A percentile compares a stretch with the other conserved stretches of the same genome.
These are phyloP conservation scores for Apiospora arundinis DNA, from an alignment of 2,329 filamentous ascomycete genomes.

Conservation along the genomic window DNA sequence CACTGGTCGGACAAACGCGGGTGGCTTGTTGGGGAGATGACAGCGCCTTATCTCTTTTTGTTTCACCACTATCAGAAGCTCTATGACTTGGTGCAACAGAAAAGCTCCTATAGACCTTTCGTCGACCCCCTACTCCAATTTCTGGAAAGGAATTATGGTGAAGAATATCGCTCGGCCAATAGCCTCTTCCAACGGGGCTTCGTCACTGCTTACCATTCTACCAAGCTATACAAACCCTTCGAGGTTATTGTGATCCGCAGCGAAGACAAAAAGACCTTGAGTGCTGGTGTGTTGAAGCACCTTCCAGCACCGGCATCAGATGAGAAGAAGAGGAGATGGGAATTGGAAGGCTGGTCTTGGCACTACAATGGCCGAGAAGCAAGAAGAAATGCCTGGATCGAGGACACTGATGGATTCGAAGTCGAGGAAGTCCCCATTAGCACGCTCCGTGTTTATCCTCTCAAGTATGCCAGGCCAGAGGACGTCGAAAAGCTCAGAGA, in stretches of 20 bases:
- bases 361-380: background rate
- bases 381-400: background rate
- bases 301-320: background rate
- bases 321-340: background rate
- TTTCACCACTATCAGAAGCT: constrained; percentile 9
- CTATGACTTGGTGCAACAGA: background rate
- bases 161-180: background rate
- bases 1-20: rapidly evolving
- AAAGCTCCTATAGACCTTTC: background rate
- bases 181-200: background rate
- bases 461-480: background rate
- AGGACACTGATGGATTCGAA: background rate
- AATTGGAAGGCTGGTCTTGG: background rate
- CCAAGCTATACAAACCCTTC: constrained; percentile 2
- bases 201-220: background rate
- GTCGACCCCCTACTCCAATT: background rate
- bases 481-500: background rate
- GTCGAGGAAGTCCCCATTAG: background rate
- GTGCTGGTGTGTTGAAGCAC: background rate
- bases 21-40: background rate
- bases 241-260: background rate
- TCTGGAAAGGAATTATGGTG: background rate
- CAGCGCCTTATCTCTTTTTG: background rate
- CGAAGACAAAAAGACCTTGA: background rate
- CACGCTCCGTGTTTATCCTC: background rate